Conservation (phyloP, 2,329 filamentous ascomycete genomes). For the Venturia aucupariae region DNA sequence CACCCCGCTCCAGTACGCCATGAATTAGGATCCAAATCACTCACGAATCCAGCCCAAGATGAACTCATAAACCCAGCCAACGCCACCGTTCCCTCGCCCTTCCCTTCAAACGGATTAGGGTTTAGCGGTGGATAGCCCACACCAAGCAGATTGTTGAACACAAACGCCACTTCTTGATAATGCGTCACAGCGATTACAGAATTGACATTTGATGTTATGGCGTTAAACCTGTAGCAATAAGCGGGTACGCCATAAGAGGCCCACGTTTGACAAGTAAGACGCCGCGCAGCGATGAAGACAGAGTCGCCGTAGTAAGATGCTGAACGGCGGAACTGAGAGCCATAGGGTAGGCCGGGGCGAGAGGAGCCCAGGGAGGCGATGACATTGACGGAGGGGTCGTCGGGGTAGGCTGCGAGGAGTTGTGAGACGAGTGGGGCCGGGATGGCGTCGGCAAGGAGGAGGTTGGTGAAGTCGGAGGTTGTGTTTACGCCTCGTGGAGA, state of each 20-base stretch:
- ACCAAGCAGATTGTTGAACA: constrained; percentile 37
- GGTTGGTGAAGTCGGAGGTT: constrained; percentile 20
- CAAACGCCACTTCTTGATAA: constrained; percentile 43
- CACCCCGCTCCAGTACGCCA: constrained; percentile 1
- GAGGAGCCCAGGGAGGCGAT: not conserved
- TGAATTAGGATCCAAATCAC: constrained; percentile 33
- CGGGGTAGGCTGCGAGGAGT: constrained; percentile 13
- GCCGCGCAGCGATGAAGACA: constrained; percentile 46
- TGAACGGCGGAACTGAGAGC: constrained; percentile 43
- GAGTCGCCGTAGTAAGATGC: constrained; percentile 46
- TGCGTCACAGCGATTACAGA: constrained; percentile 39
- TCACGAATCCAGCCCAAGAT: constrained; percentile 38
- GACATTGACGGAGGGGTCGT: constrained; percentile 12
- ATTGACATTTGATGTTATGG: constrained; percentile 37
- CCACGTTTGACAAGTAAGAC: constrained; percentile 45
- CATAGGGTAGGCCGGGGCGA: constrained; percentile 16
- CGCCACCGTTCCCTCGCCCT: constrained; percentile 28
- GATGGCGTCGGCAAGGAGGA: not conserved
- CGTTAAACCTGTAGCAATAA: constrained; percentile 57
- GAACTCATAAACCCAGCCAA: constrained; percentile 36
- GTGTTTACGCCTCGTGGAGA: constrained; percentile 46
- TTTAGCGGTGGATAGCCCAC: constrained; percentile 31
- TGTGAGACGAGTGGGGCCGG: constrained; percentile 6
- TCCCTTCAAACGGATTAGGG: constrained; percentile 25
- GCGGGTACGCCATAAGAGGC: constrained; percentile 39